A percentile compares a stretch with the other conserved stretches of the same genome.
Conservation (phyloP, 331 rosid genomes). For the Ulmus americana region DNA sequence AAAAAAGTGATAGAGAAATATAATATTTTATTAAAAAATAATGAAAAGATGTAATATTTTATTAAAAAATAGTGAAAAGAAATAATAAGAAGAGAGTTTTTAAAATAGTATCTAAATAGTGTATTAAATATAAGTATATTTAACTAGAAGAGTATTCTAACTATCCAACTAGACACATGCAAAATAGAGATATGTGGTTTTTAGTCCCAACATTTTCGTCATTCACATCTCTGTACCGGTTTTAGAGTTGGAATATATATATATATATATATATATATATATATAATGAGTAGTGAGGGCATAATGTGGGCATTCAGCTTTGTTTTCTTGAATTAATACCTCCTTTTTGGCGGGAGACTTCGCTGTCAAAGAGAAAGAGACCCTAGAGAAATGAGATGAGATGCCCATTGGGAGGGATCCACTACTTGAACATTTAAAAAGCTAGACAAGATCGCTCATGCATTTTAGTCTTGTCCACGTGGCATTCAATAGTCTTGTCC, state of each 20-base stretch:
- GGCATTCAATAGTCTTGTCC: conserved; percentile 28
- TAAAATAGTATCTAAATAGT: no score
- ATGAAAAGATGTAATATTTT: no score
- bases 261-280: no score
- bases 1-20: no score
- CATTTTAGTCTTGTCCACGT: conserved; percentile 26
- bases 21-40: no score
- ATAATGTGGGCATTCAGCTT: neutral
- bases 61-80: no score
- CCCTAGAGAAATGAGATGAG: conserved; percentile 20
- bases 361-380: conserved; percentile 42
- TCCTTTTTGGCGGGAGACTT: conserved; percentile 59
- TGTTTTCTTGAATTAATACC: conserved; percentile 4
- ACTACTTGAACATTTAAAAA: conserved; percentile 43
- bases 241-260: no score
- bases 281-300: no score
- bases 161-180: no score
- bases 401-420: conserved; percentile 49
- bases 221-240: neutral
- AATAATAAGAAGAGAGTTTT: no score
- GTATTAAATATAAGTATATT: no score
- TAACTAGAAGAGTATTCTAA: no score
- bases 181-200: neutral
- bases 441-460: conserved; percentile 25
- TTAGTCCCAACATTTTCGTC: conserved; percentile 7